Evolutionary conservation across 2,329 filamentous ascomycete genomes (phyloP).

Genomic region (Colletotrichum lini): DNA sequence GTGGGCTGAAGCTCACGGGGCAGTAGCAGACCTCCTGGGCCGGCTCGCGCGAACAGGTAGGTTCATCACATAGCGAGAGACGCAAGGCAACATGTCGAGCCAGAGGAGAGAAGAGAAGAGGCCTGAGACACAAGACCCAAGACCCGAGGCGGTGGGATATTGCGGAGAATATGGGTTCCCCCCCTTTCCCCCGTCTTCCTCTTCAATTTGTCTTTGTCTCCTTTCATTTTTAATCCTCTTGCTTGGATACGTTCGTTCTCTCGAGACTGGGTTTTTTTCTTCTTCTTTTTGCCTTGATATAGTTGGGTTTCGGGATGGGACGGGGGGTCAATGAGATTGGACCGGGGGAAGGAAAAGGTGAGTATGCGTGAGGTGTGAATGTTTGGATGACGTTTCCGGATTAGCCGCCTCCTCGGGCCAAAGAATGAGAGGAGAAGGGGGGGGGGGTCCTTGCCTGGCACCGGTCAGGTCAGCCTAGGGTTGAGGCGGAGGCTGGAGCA

Average conservation of each 20-base stretch:
- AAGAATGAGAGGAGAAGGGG: rapidly evolving
- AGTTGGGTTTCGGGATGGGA: neutral
- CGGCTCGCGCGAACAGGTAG: neutral
- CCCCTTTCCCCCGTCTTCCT: too few relatives aligned
- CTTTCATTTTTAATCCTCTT: neutral
- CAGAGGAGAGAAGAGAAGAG: neutral
- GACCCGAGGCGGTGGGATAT: neutral
- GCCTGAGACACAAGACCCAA: neutral
- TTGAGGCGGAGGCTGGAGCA: too few relatives aligned
- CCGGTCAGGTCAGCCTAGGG: too few relatives aligned
- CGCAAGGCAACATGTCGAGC: neutral
- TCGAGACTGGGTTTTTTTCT: too few relatives aligned
- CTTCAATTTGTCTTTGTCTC: neutral
- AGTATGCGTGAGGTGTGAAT: too few relatives aligned
- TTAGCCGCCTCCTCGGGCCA: too few relatives aligned
- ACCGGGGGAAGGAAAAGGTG: too few relatives aligned
- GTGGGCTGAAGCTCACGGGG: too few relatives aligned
- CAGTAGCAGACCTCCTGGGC: neutral
- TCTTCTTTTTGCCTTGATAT: too few relatives aligned
- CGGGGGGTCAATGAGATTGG: too few relatives aligned
- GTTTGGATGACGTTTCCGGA: too few relatives aligned
- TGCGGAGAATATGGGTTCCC: neutral
- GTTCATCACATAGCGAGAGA: neutral
- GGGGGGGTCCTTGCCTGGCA: too few relatives aligned
- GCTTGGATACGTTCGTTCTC: neutral